These are phyloP conservation scores for Prunus fruticosa DNA, from an alignment of 306 rosid genomes.

Conservation along the genomic window DNA sequence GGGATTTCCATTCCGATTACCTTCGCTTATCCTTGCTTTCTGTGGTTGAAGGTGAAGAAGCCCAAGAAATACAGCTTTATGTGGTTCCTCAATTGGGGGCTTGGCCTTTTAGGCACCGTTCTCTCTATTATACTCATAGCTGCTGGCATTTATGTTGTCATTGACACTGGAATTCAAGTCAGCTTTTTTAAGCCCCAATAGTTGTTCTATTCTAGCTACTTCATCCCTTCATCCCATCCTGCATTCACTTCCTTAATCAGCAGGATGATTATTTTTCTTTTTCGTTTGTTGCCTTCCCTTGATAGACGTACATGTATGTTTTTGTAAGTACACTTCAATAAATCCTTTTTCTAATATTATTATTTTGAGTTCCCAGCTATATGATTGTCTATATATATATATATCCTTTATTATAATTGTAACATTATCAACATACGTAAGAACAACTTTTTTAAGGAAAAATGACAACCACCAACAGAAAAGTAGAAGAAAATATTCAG, in stretches of 20 bases:
- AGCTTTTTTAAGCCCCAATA: constrained; percentile 42
- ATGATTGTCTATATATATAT: too few relatives aligned
- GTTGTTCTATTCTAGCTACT: neutral
- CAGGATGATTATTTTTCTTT: neutral
- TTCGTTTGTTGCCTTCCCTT: too few relatives aligned
- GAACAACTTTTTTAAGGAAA: neutral
- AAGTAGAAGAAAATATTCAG: neutral
- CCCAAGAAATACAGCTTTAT: constrained; percentile 22
- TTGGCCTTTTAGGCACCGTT: constrained; percentile 28
- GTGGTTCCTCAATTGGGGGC: constrained; percentile 40
- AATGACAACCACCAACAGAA: neutral
- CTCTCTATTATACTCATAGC: constrained; percentile 21
- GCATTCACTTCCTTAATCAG: neutral
- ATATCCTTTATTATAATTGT: too few relatives aligned
- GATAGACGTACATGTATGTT: neutral
- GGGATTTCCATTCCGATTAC: constrained; percentile 38
- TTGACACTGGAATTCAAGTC: constrained; percentile 29
- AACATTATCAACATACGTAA: too few relatives aligned
- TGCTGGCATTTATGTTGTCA: constrained; percentile 29
- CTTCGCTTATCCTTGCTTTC: constrained; percentile 40
- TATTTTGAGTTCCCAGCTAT: too few relatives aligned
- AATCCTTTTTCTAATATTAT: too few relatives aligned
- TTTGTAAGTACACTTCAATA: too few relatives aligned
- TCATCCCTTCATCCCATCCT: neutral
- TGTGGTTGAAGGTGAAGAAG: constrained; percentile 41